Base-by-base conservation (phyloP, 2,329 filamentous ascomycete species). In the Apiospora saccharicola region DNA sequence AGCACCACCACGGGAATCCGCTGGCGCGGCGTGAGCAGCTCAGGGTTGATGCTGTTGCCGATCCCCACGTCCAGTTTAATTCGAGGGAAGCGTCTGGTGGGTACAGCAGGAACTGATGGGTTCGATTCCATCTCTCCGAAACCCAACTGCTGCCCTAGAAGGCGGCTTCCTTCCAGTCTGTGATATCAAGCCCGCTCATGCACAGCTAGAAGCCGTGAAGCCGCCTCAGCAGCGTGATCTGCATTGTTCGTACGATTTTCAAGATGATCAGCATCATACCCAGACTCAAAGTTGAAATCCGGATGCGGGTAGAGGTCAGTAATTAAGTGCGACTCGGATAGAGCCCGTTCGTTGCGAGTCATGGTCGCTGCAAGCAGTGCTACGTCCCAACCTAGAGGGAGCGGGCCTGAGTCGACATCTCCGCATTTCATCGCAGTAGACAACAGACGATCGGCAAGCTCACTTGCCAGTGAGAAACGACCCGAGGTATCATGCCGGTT, bases 1-100 rank as follows among this genome's bases (percentile, higher is more conserved):
- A 69, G 67, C 34, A 64, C 57, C 57, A 64, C 57, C 19, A 64
- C 57, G 8, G 57, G 57, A 34, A 64, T 64, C 30, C 34, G 57
- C 57, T 64, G 57, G 8, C 19, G 57, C 4, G 57, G 57, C 4
- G 57, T 64, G 22, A 64, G 34, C 19, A 41, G 57, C 7, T 64
- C 34, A 8, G 57, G 57, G 57, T 41, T 64, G 57, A 64, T 64
- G 57, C 34, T 64, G 19, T 64, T 64, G 57, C 34, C 57, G 34
- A 64, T 64, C 16, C 57, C 57, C 8, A 64, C 57, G 34, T 41
- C 57, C 13, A 37, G 30, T 8, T 64, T 24, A 10, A 64, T 41
- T 41, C 57, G 57, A n/a, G 30, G 57, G 3, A 41, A 3, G 34
- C 13, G 34, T 16, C 30, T 64, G 34, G 57, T 24, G 7, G 14